phyloP scores from a whole-genome alignment of 257 asterid genomes.

The Rehmannia glutinosa region DNA sequence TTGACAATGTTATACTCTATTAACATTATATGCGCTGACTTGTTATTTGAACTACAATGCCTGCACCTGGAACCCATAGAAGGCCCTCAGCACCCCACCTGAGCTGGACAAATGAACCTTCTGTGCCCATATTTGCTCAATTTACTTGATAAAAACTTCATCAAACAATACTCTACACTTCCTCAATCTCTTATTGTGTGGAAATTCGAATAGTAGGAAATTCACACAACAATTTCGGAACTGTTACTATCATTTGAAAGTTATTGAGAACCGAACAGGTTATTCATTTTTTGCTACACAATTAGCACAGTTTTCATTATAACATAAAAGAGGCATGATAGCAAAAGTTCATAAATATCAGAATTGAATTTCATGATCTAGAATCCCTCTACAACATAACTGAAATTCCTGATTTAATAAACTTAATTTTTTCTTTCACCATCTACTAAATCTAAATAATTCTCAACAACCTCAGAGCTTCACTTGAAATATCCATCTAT shows the following conservation, averaged over 20 bases:
- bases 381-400: too few species aligned
- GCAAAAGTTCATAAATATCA: too few species aligned
- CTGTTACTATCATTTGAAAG: neutral
- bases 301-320: neutral
- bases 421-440: too few species aligned
- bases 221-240: neutral
- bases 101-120: neutral
- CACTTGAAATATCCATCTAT: neutral
- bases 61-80: too few species aligned
- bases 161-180: neutral
- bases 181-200: neutral
- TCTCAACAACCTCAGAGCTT: too few species aligned
- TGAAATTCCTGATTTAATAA: too few species aligned
- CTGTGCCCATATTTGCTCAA: neutral
- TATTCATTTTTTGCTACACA: neutral
- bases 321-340: neutral
- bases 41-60: neutral
- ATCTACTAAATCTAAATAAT: too few species aligned
- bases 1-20: neutral
- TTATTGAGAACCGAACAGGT: neutral
- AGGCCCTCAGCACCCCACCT: too few species aligned
- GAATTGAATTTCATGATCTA: too few species aligned
- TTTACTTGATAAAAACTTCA: neutral
- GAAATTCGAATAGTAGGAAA: neutral
- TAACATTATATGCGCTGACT: neutral